Base-by-base conservation (phyloP, 2,329 filamentous ascomycete genomes). In the Tolypocladium amazonense region DNA sequence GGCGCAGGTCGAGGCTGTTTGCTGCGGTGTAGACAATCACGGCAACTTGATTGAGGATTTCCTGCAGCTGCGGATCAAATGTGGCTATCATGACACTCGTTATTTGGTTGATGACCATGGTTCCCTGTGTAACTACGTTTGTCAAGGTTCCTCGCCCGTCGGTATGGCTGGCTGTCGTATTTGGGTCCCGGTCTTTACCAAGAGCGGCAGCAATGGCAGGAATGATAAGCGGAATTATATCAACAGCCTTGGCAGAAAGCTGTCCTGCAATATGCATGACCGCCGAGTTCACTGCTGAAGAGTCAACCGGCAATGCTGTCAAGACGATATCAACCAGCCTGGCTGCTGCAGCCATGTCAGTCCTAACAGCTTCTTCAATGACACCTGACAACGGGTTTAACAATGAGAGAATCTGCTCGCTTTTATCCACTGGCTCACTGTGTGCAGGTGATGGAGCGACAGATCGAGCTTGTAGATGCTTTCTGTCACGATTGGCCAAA, bases 261-360 rank as follows among this genome's bases (percentile, higher is more conserved):
- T 67, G 56, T 15, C 37, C 45, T 23, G 65, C 63, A 15, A 66
- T 56, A n/a, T 60, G 54, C 14, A 63, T 59, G 43, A 69, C 45
- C 23, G 59, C 53, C 1, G 64, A 62, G 35, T 62, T 60, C 25
- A 69, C 50, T 0, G 61, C 60, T 7, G 58, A 54, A n/a, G 59
- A 47, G 43, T 67, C 57, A 9, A 69, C 58, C 33, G 62, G 62
- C 56, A 69, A 58, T 27, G 58, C 62, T 11, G 50, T 53, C 2
- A 69, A 58, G 12, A 66, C 60, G n/a, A 60, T 56, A 27, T 69
- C 67, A 20, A 65, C 60, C 41, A 69, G 59, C 41, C 33, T 61
- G n/a, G 65, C 65, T 5, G 63, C 64, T 20, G 64, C 63, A 14
- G 60, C 61, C 1, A 61, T 37, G 52, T 67, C 65, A 7, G 64